Percentiles rank a stretch among this genome's conserved stretches.
Conservation (phyloP, 2,329 filamentous ascomycete species). For the Periconia macrospinosa region DNA sequence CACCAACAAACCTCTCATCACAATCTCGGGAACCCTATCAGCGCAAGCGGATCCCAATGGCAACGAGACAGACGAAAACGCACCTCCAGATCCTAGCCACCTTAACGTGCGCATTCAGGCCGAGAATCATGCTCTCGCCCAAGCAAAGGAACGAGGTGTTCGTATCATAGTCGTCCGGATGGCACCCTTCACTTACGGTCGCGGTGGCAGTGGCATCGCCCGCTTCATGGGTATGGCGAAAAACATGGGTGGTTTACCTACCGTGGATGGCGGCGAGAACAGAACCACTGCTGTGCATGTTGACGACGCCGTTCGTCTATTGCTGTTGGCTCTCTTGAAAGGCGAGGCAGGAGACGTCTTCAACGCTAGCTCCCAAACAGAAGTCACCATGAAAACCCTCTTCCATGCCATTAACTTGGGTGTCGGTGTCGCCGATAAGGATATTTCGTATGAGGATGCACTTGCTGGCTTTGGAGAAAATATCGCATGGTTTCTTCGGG, state of each 20-base stretch:
- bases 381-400: conserved; percentile 37
- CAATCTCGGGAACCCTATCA: conserved; percentile 38
- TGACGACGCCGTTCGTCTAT: conserved; percentile 48
- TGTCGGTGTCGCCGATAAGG: conserved; percentile 17
- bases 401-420: conserved; percentile 26
- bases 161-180: conserved; percentile 43
- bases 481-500: conserved; percentile 1
- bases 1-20: conserved; percentile 41
- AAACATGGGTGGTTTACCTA: conserved; percentile 21
- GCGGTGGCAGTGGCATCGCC: conserved; percentile 38
- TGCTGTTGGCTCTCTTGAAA: conserved; percentile 43
- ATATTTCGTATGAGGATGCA: conserved; percentile 29
- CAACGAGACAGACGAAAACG: conserved; percentile 31
- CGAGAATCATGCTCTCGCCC: conserved; percentile 36
- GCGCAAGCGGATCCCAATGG: conserved; percentile 26
- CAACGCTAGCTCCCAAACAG: conserved; percentile 33
- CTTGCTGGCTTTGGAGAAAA: conserved; percentile 1
- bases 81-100: conserved; percentile 12
- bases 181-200: conserved; percentile 50
- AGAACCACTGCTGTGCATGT: conserved; percentile 45
- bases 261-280: conserved; percentile 22
- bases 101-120: background rate
- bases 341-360: conserved; percentile 38
- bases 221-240: conserved; percentile 34
- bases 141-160: conserved; percentile 28